Base-by-base conservation (phyloP, 371 early-diverging fungal genomes). In the Mortierella sp. region DNA sequence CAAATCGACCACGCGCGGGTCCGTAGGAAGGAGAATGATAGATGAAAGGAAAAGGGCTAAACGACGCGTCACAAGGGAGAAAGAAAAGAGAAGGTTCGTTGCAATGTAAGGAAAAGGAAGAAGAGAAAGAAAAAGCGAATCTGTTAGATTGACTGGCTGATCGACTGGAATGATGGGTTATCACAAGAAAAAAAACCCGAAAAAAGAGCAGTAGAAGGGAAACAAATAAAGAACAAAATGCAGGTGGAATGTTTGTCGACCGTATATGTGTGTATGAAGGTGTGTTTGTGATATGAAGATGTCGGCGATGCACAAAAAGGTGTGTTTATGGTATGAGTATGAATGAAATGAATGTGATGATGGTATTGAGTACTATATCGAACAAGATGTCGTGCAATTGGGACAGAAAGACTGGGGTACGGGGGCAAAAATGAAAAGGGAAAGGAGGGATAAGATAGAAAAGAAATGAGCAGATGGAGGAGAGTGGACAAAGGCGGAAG, bases 221-320 rank as follows among this genome's bases (percentile, higher is more conserved):
- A 52, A 37, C 14, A 68, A 50, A 13, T 13, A 22, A 40, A 50
- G 8, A 22, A 31, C 43, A 48, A 47, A 63, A 31, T 58, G 58
- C 58, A 58, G 22, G 58, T 58, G 58, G 58, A 58, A 58, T 58
- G 58, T 34, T 55, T 58, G 58, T 58, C 34, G 34, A 58, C 58
- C 19, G 29, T 53, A 11, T 24, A 2, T 50, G 14, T 47, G 4
- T 47, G 14, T 47, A 22, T 14, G 47, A 19, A 22, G 47, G 44
- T 26, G 63, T 14, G 44, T 26, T 53, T 55, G 58, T 34, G 9
- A 0, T 31, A 29, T 9, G 31, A 22, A 34, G 16, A 37, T 31
- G 9, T 34, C 34, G 58, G 58, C 58, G 58, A 58, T 58, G 58
- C 34, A 53, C 24, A 53, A 53, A 10, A 29, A 53, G n/a, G n/a